A percentile compares a stretch with the other conserved stretches of the same genome.
phyloP scores from a whole-genome alignment of 1,139 yeast genomes.

The Candida sanyaensis region DNA sequence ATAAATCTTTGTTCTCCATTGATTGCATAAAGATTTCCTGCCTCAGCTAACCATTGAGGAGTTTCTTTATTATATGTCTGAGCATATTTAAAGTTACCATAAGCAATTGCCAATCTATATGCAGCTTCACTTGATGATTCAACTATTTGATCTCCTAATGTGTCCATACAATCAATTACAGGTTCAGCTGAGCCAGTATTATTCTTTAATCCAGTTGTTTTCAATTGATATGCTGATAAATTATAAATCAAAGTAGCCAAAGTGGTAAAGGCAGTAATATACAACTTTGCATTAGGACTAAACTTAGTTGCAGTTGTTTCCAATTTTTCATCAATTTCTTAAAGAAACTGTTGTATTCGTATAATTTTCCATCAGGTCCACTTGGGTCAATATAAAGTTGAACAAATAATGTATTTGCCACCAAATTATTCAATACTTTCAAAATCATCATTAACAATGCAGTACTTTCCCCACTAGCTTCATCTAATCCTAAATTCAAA shows the following conservation, averaged over 20 bases:
- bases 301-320: slow-evolving; percentile 9
- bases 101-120: slow-evolving; percentile 38
- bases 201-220: slow-evolving; percentile 16
- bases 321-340: slow-evolving; percentile 24
- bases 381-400: slow-evolving; percentile 40
- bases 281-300: slow-evolving; percentile 27
- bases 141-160: slow-evolving; percentile 25
- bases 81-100: slow-evolving; percentile 35
- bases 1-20: slow-evolving; percentile 27
- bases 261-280: slow-evolving; percentile 28
- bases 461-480: slow-evolving; percentile 18
- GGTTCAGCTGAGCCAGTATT: slow-evolving; percentile 21
- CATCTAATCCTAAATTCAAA: slow-evolving; percentile 27
- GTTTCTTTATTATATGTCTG: slow-evolving; percentile 13
- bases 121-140: slow-evolving; percentile 38
- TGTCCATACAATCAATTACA: slow-evolving; percentile 22
- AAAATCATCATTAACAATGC: slow-evolving; percentile 43
- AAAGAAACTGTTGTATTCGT: slow-evolving; percentile 31
- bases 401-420: slow-evolving; percentile 38
- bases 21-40: slow-evolving; percentile 9
- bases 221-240: slow-evolving; percentile 31
- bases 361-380: slow-evolving; percentile 22
- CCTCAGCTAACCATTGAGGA: slow-evolving; percentile 28
- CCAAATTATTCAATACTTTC: slow-evolving; percentile 38
- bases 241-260: slow-evolving; percentile 40